phyloP scores from a whole-genome alignment of 257 asterid genomes.

The Solanum corneliomulleri region DNA sequence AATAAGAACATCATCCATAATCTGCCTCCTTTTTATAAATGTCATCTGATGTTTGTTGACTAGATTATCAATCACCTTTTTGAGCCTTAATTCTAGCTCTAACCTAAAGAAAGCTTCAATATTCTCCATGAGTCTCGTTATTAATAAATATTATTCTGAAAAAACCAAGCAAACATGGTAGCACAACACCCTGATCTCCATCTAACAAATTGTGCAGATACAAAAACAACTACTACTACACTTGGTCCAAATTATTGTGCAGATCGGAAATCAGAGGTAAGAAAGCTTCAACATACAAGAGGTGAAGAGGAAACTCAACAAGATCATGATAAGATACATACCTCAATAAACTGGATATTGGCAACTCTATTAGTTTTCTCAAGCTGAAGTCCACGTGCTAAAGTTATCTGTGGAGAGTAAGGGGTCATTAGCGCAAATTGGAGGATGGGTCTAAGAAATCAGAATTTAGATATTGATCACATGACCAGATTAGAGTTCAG shows the following conservation, averaged over 20 bases:
- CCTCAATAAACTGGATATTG: constrained; percentile 29
- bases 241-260: background rate
- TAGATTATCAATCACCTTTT: background rate
- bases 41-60: background rate
- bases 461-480: background rate
- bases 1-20: background rate
- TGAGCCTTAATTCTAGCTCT: background rate
- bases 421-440: background rate
- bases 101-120: background rate
- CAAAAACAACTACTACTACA: background rate
- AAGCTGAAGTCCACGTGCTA: constrained; percentile 37
- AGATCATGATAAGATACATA: background rate
- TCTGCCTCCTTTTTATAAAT: background rate
- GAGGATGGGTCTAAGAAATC: background rate
- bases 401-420: constrained; percentile 15
- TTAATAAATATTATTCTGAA: background rate
- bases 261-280: background rate
- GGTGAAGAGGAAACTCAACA: background rate
- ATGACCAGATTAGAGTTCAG: background rate
- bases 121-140: background rate
- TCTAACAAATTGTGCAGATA: background rate
- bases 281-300: background rate
- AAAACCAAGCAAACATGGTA: background rate
- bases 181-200: background rate
- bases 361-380: constrained; percentile 28